Evolutionary conservation across 352 stramenopile genomes (phyloP).

Genomic region (Peronospora farinosa): DNA sequence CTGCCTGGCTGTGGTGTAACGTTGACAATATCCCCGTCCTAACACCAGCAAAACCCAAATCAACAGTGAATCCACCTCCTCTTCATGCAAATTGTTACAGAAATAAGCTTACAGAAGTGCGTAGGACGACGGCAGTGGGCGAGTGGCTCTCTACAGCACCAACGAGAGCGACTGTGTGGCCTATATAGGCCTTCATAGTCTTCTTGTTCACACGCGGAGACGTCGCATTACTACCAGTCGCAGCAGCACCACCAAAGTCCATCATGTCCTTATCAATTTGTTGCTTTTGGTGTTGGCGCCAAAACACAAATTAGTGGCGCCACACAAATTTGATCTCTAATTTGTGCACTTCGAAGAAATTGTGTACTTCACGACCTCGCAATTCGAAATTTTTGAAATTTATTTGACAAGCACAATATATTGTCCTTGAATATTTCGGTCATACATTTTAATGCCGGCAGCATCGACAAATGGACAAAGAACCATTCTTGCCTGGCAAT

Average conservation of each 20-base stretch:
- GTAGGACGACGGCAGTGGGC: slow-evolving; percentile 62
- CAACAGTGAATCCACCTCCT: slow-evolving; percentile 2
- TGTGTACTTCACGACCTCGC: background rate
- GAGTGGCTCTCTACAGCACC: slow-evolving; percentile 67
- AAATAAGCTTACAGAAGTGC: slow-evolving; percentile 48
- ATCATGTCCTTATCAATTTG: slow-evolving; percentile 21
- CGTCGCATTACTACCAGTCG: slow-evolving; percentile 35
- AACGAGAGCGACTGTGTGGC: slow-evolving; percentile 69
- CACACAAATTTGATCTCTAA: slow-evolving; percentile 5
- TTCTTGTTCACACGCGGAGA: slow-evolving; percentile 83
- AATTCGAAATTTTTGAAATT: no score
- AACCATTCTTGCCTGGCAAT: slow-evolving; percentile 67
- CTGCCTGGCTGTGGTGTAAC: slow-evolving; percentile 61
- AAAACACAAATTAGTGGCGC: background rate
- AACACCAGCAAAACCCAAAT: slow-evolving; percentile 1
- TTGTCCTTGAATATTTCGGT: background rate
- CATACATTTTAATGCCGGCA: slow-evolving; percentile 31
- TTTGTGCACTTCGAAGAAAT: background rate
- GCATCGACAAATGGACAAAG: slow-evolving; percentile 54
- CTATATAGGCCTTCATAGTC: slow-evolving; percentile 51
- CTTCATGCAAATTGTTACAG: background rate
- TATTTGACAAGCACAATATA: no score
- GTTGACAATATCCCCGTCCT: slow-evolving; percentile 79
- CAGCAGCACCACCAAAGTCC: slow-evolving; percentile 45
- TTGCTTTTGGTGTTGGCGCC: background rate